Percentiles rank a stretch among this genome's conserved stretches.
Conservation (phyloP, 108 stramenopile species). For the Cyclotella sp. region DNA sequence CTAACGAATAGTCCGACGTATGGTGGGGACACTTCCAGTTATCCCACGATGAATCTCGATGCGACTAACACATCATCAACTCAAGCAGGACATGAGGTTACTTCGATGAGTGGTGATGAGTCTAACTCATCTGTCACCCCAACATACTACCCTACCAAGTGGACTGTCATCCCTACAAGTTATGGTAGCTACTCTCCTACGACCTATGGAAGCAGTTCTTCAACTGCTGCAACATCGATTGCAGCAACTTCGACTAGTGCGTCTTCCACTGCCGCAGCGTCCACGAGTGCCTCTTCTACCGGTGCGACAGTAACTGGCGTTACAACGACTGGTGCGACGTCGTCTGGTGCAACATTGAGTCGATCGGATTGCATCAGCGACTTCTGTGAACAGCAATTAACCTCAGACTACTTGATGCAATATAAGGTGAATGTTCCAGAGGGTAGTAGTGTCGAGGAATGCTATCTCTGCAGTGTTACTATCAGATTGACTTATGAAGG, state of each 20-base stretch:
- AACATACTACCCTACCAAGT: conserved; percentile 2
- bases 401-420: conserved; percentile 10
- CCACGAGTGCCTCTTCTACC: not conserved
- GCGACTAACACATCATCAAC: not conserved
- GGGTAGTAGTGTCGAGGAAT: conserved; percentile 9
- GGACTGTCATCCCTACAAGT: not conserved
- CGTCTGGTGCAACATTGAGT: not conserved
- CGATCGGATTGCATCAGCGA: not conserved
- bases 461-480: not conserved
- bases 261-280: not conserved
- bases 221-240: too few relatives aligned
- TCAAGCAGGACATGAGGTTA: not conserved
- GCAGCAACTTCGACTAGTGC: too few relatives aligned
- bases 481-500: conserved; percentile 24
- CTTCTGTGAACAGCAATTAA: not conserved
- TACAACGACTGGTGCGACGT: not conserved
- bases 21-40: not conserved
- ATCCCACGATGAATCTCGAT: not conserved
- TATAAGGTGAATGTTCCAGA: conserved; percentile 9
- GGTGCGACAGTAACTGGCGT: not conserved
- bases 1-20: not conserved
- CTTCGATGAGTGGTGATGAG: not conserved
- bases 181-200: not conserved
- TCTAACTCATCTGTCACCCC: not conserved
- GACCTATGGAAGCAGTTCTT: not conserved